Evolutionary conservation across 2,329 filamentous ascomycete species (phyloP), one percentile per base, ranked within the genome.

Genomic region (Beauveria medogensis): DNA sequence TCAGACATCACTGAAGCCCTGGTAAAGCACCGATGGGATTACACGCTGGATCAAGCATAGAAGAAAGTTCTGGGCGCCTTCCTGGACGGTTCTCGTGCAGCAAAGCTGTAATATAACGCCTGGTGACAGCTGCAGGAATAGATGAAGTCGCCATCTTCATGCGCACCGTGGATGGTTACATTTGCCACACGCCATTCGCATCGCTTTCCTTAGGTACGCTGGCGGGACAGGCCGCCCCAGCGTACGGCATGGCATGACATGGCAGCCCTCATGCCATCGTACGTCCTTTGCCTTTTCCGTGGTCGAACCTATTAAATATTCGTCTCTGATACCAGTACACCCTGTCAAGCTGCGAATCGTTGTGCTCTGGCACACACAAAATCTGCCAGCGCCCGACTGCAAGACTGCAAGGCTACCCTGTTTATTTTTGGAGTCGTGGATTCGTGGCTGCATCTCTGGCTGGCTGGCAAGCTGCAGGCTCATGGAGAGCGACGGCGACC

Each of bases 21-120:
- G 20, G 50, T 16, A 5, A 14, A 46, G 26, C 41, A 46, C 10
- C 26, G n/a, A 44, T 26, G 34, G 12, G n/a, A 34, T 26, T 12
- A 51, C 48, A 28, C 22, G 40, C n/a, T 34, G 18, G n/a, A 28
- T 43, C 20, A 24, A 59, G 55, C 46, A 26, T 51, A 40, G 34
- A 56, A 37, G n/a, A 56, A 46, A 20, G n/a, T 56, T 56, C 54
- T 47, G n/a, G 54, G 26, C 41, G 24, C n/a, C 28, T 56, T 56
- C 54, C 54, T 37, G 10, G 3, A 8, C 41, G 18, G 12, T 46
- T 56, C 43, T 18, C 24, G 26, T 10, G 41, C 41, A 56, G 54
- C 54, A 24, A 30, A n/a, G 16, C 26, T 20, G 41, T 20, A 37
- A 24, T 10, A 46, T 22, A 37, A 30, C 16, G 41, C 41, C 43